Conservation (phyloP, 2,329 filamentous ascomycete species). For the Neonectria sp. region DNA sequence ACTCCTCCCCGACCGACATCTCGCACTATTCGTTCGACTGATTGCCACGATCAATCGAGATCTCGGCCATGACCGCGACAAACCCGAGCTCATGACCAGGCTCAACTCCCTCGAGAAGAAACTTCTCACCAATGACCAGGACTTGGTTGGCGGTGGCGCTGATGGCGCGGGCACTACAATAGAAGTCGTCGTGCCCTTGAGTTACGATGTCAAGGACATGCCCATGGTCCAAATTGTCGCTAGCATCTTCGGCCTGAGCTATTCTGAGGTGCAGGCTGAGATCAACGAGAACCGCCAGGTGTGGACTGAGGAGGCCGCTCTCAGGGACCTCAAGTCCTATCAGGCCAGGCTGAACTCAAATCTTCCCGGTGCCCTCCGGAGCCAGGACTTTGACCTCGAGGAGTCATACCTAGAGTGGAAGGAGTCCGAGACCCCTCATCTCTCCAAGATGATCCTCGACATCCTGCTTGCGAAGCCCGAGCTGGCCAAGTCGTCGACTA, state of each 20-base stretch:
- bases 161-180: constrained; percentile 67
- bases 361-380: constrained; percentile 81
- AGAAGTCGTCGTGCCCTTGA: constrained; percentile 87
- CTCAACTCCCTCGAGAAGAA: constrained; percentile 91
- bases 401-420: constrained; percentile 93
- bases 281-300: constrained; percentile 84
- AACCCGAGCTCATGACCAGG: constrained; percentile 85
- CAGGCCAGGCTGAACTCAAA: constrained; percentile 89
- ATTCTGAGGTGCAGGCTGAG: constrained; percentile 86
- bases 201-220: constrained; percentile 98
- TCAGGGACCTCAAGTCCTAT: constrained; percentile 94
- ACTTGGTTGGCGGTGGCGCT: constrained; percentile 68
- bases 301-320: constrained; percentile 93
- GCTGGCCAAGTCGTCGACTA: constrained; percentile 82
- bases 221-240: constrained; percentile 90
- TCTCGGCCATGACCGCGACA: constrained; percentile 87
- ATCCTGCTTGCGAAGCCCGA: constrained; percentile 90
- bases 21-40: constrained; percentile 93
- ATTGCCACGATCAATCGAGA: constrained; percentile 85
- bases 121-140: constrained; percentile 92
- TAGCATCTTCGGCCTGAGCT: constrained; percentile 85
- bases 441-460: constrained; percentile 94
- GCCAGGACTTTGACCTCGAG: constrained; percentile 90
- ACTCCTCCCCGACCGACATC: constrained; percentile 91
- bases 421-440: constrained; percentile 86